Evolutionary conservation across 1,139 yeast species (phyloP).

Genomic region (Candida glucosophila): DNA sequence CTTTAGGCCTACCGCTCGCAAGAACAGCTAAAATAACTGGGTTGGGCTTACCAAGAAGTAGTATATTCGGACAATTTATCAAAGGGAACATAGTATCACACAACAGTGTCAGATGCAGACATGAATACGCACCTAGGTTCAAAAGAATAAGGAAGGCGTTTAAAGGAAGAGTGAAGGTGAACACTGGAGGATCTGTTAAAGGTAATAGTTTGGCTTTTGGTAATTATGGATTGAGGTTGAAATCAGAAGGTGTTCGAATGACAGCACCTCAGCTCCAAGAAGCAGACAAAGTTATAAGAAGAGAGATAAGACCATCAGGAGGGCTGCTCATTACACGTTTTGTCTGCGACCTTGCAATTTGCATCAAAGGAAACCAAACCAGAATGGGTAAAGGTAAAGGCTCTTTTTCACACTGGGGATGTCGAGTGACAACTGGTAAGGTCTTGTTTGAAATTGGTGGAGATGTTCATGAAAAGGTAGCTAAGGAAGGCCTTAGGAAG

Average conservation of each 20-base stretch:
- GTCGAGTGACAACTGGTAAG: slow-evolving; percentile 92
- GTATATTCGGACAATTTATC: slow-evolving; percentile 2
- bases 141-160: slow-evolving; percentile 70
- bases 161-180: slow-evolving; percentile 90
- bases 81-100: slow-evolving; percentile 1
- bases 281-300: slow-evolving; percentile 79
- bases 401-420: slow-evolving; percentile 95
- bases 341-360: slow-evolving; percentile 80
- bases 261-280: slow-evolving; percentile 88
- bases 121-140: slow-evolving; percentile 83
- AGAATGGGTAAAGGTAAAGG: slow-evolving; percentile 99
- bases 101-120: slow-evolving; percentile 56
- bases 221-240: slow-evolving; percentile 76
- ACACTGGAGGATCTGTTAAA: slow-evolving; percentile 89
- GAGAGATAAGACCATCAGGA: slow-evolving; percentile 68
- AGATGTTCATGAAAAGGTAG: slow-evolving; percentile 80
- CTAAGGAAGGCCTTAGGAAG: slow-evolving; percentile 84
- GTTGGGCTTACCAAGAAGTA: no score
- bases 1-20: no score
- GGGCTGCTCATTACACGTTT: slow-evolving; percentile 73
- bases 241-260: slow-evolving; percentile 77
- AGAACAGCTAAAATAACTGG: no score
- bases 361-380: slow-evolving; percentile 95
- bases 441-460: slow-evolving; percentile 78
- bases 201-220: slow-evolving; percentile 83